phyloP scores from a whole-genome alignment of 139 green algal genomes.

The Chlamydomonas sp. region DNA sequence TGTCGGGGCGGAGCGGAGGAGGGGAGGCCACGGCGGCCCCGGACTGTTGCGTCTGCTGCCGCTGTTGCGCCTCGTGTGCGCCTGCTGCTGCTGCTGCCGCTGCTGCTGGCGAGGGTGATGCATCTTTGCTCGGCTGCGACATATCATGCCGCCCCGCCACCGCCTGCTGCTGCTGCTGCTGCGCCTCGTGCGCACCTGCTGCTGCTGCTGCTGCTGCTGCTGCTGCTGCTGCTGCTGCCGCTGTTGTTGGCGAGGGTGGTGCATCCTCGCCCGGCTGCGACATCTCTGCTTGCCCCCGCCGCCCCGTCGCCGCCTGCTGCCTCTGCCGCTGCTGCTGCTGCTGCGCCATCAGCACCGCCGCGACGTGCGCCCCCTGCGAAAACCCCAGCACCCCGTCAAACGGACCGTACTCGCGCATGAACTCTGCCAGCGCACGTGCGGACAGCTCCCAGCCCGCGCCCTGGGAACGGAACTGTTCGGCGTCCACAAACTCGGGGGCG shows the following conservation, averaged over 20 bases:
- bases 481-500: conserved; percentile 25
- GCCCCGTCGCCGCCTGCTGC: no score
- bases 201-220: not conserved
- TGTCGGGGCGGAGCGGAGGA: not conserved
- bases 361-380: conserved; percentile 50
- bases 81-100: not conserved
- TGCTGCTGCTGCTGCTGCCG: conserved; percentile 13
- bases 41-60: not conserved
- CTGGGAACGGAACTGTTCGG: conserved; percentile 48
- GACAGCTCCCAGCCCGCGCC: conserved; percentile 55
- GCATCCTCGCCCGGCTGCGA: not conserved
- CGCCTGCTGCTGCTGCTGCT: not conserved
- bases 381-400: conserved; percentile 84
- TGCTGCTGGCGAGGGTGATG: not conserved
- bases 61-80: not conserved
- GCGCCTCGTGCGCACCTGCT: not conserved
- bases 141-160: not conserved
- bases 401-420: conserved; percentile 34
- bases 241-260: conserved; percentile 25
- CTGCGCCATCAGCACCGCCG: conserved; percentile 29
- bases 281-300: not conserved
- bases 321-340: conserved; percentile 24
- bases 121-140: not conserved
- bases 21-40: not conserved
- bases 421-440: conserved; percentile 23